Percentiles rank a stretch among this genome's conserved stretches.
Evolutionary conservation across 2,329 filamentous ascomycete genomes (phyloP).

Genomic region (Penicillium sp.): DNA sequence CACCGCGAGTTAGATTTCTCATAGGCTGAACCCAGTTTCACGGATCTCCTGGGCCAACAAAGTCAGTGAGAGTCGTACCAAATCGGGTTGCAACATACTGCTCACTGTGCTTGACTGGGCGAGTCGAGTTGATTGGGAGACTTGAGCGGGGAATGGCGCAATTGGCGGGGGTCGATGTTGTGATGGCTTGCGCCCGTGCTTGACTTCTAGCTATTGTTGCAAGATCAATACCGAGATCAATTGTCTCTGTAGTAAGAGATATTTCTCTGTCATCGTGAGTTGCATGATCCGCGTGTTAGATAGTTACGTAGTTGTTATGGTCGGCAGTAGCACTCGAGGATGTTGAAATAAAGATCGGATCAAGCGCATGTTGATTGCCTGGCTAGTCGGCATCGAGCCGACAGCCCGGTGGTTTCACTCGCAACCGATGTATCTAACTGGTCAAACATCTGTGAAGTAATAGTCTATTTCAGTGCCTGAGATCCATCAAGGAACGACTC

Average conservation of each 20-base stretch:
- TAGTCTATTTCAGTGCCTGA: not conserved
- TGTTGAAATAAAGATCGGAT: not conserved
- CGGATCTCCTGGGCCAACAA: not conserved
- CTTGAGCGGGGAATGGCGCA: constrained; percentile 30
- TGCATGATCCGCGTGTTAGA: not conserved
- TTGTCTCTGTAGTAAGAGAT: too few relatives aligned
- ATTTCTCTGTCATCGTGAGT: too few relatives aligned
- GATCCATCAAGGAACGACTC: constrained; percentile 6
- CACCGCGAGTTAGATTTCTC: not conserved
- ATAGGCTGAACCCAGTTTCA: not conserved
- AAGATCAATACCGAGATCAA: not conserved
- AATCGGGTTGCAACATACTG: not conserved
- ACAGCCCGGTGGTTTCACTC: not conserved
- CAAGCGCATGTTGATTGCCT: not conserved
- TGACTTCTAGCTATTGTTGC: not conserved
- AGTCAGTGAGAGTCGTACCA: not conserved
- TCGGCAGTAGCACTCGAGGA: not conserved
- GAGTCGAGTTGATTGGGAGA: constrained; percentile 16
- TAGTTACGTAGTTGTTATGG: not conserved
- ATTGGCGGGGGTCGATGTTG: constrained; percentile 31
- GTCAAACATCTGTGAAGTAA: not conserved
- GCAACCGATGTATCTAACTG: not conserved
- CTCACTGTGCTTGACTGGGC: not conserved
- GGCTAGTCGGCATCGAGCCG: not conserved
- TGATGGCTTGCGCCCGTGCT: constrained; percentile 20